These are phyloP conservation scores for Ogataea neopini DNA, from an alignment of 805 yeast genomes.

Conservation along the genomic window DNA sequence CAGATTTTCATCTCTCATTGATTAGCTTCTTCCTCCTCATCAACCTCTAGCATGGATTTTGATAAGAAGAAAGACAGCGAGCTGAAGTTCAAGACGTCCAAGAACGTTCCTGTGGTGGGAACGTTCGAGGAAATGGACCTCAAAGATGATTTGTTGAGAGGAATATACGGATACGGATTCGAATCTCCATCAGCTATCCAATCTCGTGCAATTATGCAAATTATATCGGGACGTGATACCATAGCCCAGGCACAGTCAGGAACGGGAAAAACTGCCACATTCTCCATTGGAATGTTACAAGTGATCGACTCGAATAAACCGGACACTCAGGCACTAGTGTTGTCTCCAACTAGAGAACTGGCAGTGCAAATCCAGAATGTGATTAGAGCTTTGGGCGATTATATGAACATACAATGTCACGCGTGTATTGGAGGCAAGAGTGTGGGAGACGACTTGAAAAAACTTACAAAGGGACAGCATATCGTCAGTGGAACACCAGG, in stretches of 20 bases:
- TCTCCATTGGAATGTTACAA: slow-evolving; percentile 64
- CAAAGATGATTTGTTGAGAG: slow-evolving; percentile 59
- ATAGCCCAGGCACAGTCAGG: slow-evolving; percentile 90
- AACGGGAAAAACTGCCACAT: slow-evolving; percentile 90
- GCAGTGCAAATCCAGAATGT: slow-evolving; percentile 96
- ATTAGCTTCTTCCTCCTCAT: too few species aligned
- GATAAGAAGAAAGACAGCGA: slow-evolving; percentile 60
- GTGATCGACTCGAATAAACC: slow-evolving; percentile 67
- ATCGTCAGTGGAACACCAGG: slow-evolving; percentile 98
- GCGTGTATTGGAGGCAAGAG: slow-evolving; percentile 98
- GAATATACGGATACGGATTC: slow-evolving; percentile 80
- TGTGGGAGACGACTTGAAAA: slow-evolving; percentile 82
- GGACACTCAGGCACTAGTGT: slow-evolving; percentile 87
- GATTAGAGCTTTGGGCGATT: slow-evolving; percentile 83
- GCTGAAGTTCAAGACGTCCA: slow-evolving; percentile 62
- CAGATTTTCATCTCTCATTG: background rate
- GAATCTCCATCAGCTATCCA: slow-evolving; percentile 83
- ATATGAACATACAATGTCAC: slow-evolving; percentile 88
- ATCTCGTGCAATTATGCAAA: slow-evolving; percentile 76
- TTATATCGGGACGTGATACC: slow-evolving; percentile 70
- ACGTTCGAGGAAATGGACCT: slow-evolving; percentile 74
- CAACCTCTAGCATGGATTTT: slow-evolving; percentile 48
- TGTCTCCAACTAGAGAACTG: slow-evolving; percentile 97
- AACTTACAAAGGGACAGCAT: slow-evolving; percentile 83
- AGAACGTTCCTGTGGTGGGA: slow-evolving; percentile 50